phyloP scores from a whole-genome alignment of 192 early-diverging fungal species.

The Rhizophagus prolifer region DNA sequence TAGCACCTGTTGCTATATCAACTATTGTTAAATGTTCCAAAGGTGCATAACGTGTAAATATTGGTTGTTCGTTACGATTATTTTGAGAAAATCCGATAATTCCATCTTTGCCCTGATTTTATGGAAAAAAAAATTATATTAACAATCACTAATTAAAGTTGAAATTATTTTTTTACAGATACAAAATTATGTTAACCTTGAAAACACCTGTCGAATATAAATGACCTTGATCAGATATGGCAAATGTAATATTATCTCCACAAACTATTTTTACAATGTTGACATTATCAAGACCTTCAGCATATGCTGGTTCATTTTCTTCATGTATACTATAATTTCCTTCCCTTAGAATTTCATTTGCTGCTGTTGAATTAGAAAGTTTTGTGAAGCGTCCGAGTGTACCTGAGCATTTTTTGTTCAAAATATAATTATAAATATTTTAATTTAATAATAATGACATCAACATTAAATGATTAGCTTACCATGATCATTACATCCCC shows the following conservation, averaged over 20 bases:
- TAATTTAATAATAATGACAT: too few relatives aligned
- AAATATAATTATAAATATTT: too few relatives aligned
- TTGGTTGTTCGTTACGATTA: conserved; percentile 61
- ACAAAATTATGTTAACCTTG: conserved; percentile 36
- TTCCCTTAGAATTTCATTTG: too few relatives aligned
- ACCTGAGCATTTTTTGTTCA: too few relatives aligned
- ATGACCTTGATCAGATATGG: conserved; percentile 69
- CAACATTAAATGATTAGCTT: neutral
- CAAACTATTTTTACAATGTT: conserved; percentile 75
- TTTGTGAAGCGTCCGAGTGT: conserved; percentile 56
- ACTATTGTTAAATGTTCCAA: conserved; percentile 61
- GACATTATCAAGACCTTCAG: conserved; percentile 72
- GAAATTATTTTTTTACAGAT: too few relatives aligned
- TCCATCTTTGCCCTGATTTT: neutral
- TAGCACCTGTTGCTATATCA: conserved; percentile 76
- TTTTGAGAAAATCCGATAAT: conserved; percentile 39
- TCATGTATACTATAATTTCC: conserved; percentile 37
- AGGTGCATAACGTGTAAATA: conserved; percentile 59
- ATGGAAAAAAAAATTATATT: neutral
- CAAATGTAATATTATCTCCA: conserved; percentile 81
- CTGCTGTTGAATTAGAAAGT: neutral
- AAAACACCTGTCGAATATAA: conserved; percentile 91
- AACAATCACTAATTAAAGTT: neutral
- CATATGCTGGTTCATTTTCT: conserved; percentile 64
- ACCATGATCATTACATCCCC: conserved; percentile 8